Percentiles rank a stretch among this genome's conserved stretches.
Conservation (phyloP, 805 yeast genomes). For the Ogataea methanolica region DNA sequence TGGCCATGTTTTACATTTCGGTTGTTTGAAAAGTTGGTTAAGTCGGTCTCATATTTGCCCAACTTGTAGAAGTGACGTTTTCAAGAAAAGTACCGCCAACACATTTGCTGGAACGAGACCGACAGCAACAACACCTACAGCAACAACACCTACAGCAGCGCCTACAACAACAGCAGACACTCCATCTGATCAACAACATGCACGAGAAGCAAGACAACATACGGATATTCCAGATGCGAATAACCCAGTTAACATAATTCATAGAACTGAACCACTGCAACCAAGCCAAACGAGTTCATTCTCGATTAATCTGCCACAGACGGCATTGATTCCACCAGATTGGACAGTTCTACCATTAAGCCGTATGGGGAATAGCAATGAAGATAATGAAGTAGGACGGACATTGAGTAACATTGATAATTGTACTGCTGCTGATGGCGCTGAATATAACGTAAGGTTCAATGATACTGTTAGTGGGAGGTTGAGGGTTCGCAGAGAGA, state of each 20-base stretch:
- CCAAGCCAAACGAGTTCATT: constrained; percentile 1
- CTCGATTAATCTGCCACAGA: constrained; percentile 14
- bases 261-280: neutral
- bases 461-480: constrained; percentile 10
- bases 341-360: constrained; percentile 26
- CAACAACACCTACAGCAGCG: neutral
- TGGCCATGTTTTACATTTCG: constrained; percentile 83
- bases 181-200: neutral
- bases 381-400: neutral
- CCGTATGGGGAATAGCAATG: neutral
- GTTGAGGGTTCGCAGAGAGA: constrained; percentile 5
- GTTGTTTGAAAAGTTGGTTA: constrained; percentile 90
- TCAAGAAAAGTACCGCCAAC: constrained; percentile 23
- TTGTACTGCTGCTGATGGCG: constrained; percentile 1
- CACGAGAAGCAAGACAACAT: neutral
- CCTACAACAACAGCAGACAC: neutral
- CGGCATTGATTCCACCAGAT: constrained; percentile 28
- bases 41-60: constrained; percentile 94
- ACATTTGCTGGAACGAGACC: neutral
- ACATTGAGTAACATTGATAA: neutral
- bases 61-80: constrained; percentile 73
- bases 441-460: constrained; percentile 12
- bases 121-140: constrained; percentile 2
- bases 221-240: neutral
- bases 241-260: neutral